phyloP scores from a whole-genome alignment of 2,329 filamentous ascomycete species.

The Talaromyces sp. region DNA sequence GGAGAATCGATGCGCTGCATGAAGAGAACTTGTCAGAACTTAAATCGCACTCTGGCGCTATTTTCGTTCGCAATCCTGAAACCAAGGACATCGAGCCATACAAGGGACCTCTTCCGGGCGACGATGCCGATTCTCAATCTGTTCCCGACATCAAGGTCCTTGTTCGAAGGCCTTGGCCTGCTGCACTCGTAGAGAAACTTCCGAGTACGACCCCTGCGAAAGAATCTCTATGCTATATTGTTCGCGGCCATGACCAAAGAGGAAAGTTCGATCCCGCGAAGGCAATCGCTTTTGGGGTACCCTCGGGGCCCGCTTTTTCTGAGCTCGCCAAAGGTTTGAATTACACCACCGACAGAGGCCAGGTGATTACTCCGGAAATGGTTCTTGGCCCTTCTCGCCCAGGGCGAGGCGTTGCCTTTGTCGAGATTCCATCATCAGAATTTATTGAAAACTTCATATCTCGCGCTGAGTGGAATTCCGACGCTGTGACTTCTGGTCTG shows the following conservation, averaged over 20 bases:
- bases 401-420: constrained; percentile 69
- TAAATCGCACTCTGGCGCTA: constrained; percentile 57
- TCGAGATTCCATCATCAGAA: constrained; percentile 67
- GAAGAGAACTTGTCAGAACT: constrained; percentile 63
- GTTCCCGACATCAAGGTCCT: constrained; percentile 65
- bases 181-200: constrained; percentile 56
- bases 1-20: constrained; percentile 64
- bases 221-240: constrained; percentile 77
- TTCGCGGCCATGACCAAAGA: constrained; percentile 67
- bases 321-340: constrained; percentile 57
- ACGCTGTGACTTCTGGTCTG: constrained; percentile 61
- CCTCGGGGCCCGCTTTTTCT: constrained; percentile 53
- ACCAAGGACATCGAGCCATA: constrained; percentile 65
- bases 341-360: constrained; percentile 59
- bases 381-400: constrained; percentile 64
- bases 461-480: constrained; percentile 65
- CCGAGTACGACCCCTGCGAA: constrained; percentile 62
- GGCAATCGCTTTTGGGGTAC: constrained; percentile 61
- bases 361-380: constrained; percentile 75
- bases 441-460: constrained; percentile 66
- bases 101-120: constrained; percentile 58
- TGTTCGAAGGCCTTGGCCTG: constrained; percentile 74
- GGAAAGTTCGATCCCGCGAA: constrained; percentile 70
- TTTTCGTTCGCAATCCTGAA: constrained; percentile 60
- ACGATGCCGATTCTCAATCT: constrained; percentile 37